Conservation (phyloP, 352 stramenopile genomes). For the Pythium chondricola region DNA sequence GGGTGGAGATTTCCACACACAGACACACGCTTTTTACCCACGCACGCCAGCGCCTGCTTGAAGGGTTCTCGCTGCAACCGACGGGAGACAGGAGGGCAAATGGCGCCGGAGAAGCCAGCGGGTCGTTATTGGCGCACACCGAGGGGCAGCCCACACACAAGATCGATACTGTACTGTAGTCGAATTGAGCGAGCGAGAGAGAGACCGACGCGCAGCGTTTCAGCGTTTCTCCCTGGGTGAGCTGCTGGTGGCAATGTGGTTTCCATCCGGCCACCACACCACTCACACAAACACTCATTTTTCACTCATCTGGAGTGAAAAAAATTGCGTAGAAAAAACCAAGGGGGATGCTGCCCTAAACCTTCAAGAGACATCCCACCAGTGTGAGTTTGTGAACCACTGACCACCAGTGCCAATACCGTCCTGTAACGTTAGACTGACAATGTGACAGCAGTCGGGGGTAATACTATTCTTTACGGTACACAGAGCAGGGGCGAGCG, state of each 20-base stretch:
- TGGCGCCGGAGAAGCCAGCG: background rate
- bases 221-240: too few species aligned
- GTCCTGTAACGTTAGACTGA: conserved; percentile 4
- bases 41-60: background rate
- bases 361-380: conserved; percentile 20
- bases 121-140: background rate
- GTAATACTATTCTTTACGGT: conserved; percentile 14
- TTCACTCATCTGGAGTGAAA: too few species aligned
- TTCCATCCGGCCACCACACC: too few species aligned
- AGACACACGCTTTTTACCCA: background rate
- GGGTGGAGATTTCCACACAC: background rate
- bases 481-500: conserved; percentile 1
- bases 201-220: too few species aligned
- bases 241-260: too few species aligned
- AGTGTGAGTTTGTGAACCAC: too few species aligned
- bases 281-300: too few species aligned
- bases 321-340: conserved; percentile 12
- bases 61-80: background rate
- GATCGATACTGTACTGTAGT: too few species aligned
- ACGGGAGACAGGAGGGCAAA: background rate
- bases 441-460: conserved; percentile 10
- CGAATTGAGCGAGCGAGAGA: too few species aligned
- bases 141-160: too few species aligned
- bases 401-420: background rate
- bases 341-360: conserved; percentile 12